Evolutionary conservation across 208 protist genomes (phyloP).

Genomic region (Acanthamoeba castellanii): DNA sequence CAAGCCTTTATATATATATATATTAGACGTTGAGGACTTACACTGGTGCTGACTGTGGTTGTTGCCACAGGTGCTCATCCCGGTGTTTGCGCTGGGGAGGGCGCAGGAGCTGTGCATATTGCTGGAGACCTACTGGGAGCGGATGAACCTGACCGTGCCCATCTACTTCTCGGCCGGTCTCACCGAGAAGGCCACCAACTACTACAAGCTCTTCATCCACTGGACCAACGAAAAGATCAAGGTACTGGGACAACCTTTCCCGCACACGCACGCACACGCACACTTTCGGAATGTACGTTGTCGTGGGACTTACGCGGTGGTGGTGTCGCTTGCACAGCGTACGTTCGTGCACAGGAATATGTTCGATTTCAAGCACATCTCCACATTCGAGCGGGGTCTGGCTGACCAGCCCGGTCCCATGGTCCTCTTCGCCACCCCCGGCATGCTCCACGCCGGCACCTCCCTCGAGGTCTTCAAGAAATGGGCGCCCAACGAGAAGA

Average conservation of each 20-base stretch:
- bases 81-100: constrained; percentile 93
- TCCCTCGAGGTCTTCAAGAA: constrained; percentile 87
- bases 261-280: neutral
- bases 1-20: neutral
- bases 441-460: constrained; percentile 93
- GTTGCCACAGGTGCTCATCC: constrained; percentile 90
- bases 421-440: constrained; percentile 95
- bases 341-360: constrained; percentile 85
- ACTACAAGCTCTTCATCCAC: constrained; percentile 94
- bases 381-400: constrained; percentile 86
- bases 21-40: neutral
- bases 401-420: constrained; percentile 87
- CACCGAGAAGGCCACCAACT: constrained; percentile 91
- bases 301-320: too few relatives aligned
- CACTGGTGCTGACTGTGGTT: neutral
- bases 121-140: constrained; percentile 94
- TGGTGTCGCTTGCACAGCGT: neutral
- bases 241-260: constrained; percentile 76
- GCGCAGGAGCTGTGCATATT: constrained; percentile 95
- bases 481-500: constrained; percentile 89
- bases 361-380: constrained; percentile 94
- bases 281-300: too few relatives aligned
- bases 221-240: constrained; percentile 96
- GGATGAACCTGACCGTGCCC: constrained; percentile 91
- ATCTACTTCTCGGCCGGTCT: constrained; percentile 94